Evolutionary conservation across 169 alveolate genomes (phyloP).

Genomic region (Ichthyophthirius multifiliis): DNA sequence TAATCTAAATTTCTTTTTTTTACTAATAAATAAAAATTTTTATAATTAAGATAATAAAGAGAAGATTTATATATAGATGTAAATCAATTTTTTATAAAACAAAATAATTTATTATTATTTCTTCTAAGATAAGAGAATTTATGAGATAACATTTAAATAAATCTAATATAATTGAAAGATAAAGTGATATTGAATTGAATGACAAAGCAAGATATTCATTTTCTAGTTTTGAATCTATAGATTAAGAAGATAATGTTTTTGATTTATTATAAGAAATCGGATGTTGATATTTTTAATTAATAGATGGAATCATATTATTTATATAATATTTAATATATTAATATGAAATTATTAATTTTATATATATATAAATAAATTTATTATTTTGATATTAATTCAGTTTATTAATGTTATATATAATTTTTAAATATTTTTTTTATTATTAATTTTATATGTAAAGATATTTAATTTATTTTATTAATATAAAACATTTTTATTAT

Average conservation of each 20-base stretch:
- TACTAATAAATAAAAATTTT: slow-evolving; percentile 24
- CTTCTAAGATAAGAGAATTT: slow-evolving; percentile 31
- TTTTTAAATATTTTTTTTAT: too few relatives aligned
- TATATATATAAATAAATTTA: too few relatives aligned
- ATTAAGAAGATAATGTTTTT: slow-evolving; percentile 12
- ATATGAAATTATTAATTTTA: too few relatives aligned
- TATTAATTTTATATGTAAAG: too few relatives aligned
- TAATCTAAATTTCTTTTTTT: slow-evolving; percentile 35
- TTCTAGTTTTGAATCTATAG: neutral
- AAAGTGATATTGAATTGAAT: neutral
- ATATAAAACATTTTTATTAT: too few relatives aligned
- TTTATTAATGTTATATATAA: too few relatives aligned
- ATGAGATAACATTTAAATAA: slow-evolving; percentile 14
- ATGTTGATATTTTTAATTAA: too few relatives aligned
- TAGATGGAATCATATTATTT: too few relatives aligned
- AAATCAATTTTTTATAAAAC: slow-evolving; percentile 1
- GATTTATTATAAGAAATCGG: slow-evolving; percentile 36
- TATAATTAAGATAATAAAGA: slow-evolving; percentile 31
- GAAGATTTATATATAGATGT: slow-evolving; percentile 20
- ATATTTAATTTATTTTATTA: too few relatives aligned
- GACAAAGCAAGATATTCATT: neutral
- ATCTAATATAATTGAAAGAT: neutral
- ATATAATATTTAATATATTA: too few relatives aligned
- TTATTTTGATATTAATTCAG: too few relatives aligned
- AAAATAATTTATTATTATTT: slow-evolving; percentile 25